Conservation (phyloP, 352 stramenopile species). For the Pythium angustatum region DNA sequence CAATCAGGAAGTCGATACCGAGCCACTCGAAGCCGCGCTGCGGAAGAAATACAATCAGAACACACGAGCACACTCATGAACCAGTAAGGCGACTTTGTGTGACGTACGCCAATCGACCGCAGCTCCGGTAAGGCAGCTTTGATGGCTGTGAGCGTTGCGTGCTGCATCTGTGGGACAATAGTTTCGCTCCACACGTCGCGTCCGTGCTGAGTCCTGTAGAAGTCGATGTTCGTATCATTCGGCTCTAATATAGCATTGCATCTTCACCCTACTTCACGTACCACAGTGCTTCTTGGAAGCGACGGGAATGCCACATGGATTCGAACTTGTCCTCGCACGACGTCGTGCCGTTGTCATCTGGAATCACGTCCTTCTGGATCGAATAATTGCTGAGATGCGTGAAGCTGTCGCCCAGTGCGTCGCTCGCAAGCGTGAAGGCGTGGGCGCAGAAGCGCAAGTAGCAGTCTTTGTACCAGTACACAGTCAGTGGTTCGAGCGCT, state of each 20-base stretch:
- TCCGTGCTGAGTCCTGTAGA: slow-evolving; percentile 33
- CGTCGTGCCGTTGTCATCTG: not conserved
- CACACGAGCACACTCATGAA: too few relatives aligned
- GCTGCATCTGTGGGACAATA: slow-evolving; percentile 64
- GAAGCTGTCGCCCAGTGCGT: slow-evolving; percentile 49
- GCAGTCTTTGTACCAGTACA: slow-evolving; percentile 68
- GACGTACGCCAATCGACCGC: slow-evolving; percentile 50
- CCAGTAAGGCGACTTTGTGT: too few relatives aligned
- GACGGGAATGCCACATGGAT: slow-evolving; percentile 65
- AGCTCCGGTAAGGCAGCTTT: slow-evolving; percentile 47
- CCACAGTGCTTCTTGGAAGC: slow-evolving; percentile 42
- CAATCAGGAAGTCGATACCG: slow-evolving; percentile 82
- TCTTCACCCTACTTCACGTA: slow-evolving; percentile 18
- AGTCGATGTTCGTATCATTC: not conserved
- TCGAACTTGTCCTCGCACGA: slow-evolving; percentile 16
- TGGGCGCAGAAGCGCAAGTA: slow-evolving; percentile 80
- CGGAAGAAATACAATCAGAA: not conserved
- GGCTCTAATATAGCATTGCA: not conserved
- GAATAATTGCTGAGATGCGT: slow-evolving; percentile 87
- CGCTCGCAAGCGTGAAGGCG: slow-evolving; percentile 43
- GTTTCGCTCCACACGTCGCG: slow-evolving; percentile 49
- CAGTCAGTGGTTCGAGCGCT: slow-evolving; percentile 47
- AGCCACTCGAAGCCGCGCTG: slow-evolving; percentile 86
- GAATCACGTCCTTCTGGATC: slow-evolving; percentile 62
- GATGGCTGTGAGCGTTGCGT: slow-evolving; percentile 39